Conservation (phyloP, 208 protist genomes). For the Leptomonas pyrrhocoris region DNA sequence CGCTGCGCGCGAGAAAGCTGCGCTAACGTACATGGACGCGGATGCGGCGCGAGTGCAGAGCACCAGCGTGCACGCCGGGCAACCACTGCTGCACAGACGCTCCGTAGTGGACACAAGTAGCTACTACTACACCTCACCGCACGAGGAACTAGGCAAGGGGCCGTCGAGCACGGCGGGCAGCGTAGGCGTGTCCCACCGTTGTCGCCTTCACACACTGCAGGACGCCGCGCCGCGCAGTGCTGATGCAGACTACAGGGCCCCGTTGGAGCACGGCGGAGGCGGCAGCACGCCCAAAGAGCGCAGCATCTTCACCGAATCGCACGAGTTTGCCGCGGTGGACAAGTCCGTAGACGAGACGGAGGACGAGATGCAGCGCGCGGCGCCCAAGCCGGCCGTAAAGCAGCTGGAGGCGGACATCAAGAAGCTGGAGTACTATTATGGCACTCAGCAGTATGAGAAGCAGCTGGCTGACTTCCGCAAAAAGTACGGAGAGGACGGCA, state of each 20-base stretch:
- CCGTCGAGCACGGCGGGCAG: neutral
- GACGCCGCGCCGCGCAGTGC: neutral
- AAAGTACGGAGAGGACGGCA: constrained; percentile 57
- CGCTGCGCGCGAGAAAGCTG: constrained; percentile 13
- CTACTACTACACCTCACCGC: constrained; percentile 38
- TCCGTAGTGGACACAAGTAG: constrained; percentile 39
- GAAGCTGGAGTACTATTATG: constrained; percentile 86
- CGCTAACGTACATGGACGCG: constrained; percentile 53
- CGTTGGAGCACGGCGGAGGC: neutral
- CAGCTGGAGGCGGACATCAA: constrained; percentile 78
- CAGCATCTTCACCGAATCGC: constrained; percentile 37
- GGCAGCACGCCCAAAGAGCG: constrained; percentile 17
- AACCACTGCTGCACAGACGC: constrained; percentile 42
- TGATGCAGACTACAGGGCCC: neutral
- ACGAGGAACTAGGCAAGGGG: neutral
- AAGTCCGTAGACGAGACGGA: constrained; percentile 22
- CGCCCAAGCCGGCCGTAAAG: constrained; percentile 29
- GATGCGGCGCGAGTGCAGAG: constrained; percentile 57
- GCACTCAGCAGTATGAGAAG: constrained; percentile 69
- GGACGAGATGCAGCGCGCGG: constrained; percentile 22
- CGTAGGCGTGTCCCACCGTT: constrained; percentile 11
- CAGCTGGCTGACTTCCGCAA: constrained; percentile 66
- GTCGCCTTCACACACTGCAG: constrained; percentile 25
- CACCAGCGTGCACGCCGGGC: constrained; percentile 78
- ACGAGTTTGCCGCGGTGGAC: constrained; percentile 33